Conservation (phyloP, 208 protist genomes). For the Leishmania tarentolae region DNA sequence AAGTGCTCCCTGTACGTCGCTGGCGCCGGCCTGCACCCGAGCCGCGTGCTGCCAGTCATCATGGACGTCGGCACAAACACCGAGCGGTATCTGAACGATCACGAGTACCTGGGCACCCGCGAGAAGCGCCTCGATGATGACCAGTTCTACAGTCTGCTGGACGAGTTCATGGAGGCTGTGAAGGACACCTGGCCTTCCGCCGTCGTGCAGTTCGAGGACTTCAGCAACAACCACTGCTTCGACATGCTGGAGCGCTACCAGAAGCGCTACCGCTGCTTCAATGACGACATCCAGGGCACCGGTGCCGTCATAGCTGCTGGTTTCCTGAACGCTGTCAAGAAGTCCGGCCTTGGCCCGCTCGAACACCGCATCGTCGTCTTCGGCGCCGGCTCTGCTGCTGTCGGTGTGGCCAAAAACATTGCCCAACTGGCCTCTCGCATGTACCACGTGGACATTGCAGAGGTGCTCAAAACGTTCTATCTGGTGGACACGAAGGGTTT, state of each 20-base stretch:
- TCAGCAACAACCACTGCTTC: constrained; percentile 95
- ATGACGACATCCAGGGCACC: constrained; percentile 98
- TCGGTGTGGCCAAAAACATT: constrained; percentile 95
- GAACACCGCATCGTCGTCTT: constrained; percentile 87
- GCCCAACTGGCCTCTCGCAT: constrained; percentile 67
- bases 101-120: constrained; percentile 86
- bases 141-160: constrained; percentile 90
- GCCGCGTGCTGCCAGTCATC: constrained; percentile 84
- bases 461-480: constrained; percentile 89
- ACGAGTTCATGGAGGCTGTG: constrained; percentile 91
- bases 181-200: constrained; percentile 81
- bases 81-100: constrained; percentile 70
- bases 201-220: constrained; percentile 97
- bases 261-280: constrained; percentile 95
- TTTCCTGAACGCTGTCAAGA: constrained; percentile 88
- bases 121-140: constrained; percentile 63
- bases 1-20: constrained; percentile 94
- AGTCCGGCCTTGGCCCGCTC: constrained; percentile 47
- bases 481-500: constrained; percentile 94
- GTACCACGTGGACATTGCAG: constrained; percentile 64
- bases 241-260: constrained; percentile 93
- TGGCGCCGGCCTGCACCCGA: constrained; percentile 86
- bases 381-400: constrained; percentile 94
- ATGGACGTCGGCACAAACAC: constrained; percentile 94
- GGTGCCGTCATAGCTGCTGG: constrained; percentile 93